These are phyloP conservation scores for Ceratorhiza oryzae-sativae DNA, from an alignment of 1,284 basidiomycete species.

Conservation along the genomic window DNA sequence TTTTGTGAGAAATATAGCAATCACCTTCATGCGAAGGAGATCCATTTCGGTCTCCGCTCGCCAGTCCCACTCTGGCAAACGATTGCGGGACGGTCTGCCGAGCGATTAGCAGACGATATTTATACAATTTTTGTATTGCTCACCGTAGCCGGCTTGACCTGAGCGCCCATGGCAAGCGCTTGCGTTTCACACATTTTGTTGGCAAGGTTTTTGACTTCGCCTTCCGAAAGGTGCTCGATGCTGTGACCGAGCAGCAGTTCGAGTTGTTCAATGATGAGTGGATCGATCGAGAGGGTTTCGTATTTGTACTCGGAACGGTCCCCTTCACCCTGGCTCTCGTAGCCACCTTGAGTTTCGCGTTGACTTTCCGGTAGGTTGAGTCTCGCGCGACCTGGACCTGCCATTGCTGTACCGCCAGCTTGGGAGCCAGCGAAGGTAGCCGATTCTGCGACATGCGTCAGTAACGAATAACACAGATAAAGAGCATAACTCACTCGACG, in stretches of 20 bases:
- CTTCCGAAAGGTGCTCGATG: background rate
- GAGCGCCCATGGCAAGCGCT: constrained; percentile 10
- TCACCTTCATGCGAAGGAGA: constrained; percentile 3
- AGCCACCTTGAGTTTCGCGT: background rate
- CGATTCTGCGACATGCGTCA: background rate
- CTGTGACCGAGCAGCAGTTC: background rate
- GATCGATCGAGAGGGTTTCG: background rate
- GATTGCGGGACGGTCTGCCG: constrained; percentile 5
- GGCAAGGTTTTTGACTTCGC: background rate
- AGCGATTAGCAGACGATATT: background rate
- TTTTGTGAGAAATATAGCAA: background rate
- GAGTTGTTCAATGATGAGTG: background rate
- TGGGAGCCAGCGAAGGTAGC: background rate
- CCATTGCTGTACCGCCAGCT: background rate
- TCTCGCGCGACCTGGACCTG: background rate
- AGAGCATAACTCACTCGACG: constrained; percentile 15
- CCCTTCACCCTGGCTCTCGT: background rate
- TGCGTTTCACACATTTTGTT: background rate
- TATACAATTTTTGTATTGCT: background rate
- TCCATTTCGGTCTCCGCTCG: constrained; percentile 7
- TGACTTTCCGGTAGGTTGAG: background rate
- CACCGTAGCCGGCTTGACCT: constrained; percentile 9
- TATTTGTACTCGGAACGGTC: background rate
- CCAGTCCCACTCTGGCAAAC: constrained; percentile 14
- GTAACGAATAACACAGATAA: background rate